A percentile compares a stretch with the other conserved stretches of the same genome.
These are phyloP conservation scores for Scorias spongiosa DNA, from an alignment of 2,329 filamentous ascomycete genomes.

Conservation along the genomic window DNA sequence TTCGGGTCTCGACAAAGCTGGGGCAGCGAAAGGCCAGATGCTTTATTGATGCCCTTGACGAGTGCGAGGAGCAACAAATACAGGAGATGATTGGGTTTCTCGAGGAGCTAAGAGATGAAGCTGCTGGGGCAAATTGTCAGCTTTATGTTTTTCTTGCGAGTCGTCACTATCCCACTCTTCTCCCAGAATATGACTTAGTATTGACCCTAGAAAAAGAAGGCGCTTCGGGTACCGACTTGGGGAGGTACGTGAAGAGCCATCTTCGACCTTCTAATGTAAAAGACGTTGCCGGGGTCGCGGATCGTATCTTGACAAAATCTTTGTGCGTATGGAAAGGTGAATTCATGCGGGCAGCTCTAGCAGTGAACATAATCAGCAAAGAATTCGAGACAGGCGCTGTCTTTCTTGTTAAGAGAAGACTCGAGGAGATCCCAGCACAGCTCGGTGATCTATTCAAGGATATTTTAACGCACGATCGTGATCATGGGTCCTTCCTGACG, in stretches of 20 bases:
- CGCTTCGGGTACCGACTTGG: no score
- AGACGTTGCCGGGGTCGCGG: no score
- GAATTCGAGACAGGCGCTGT: conserved; percentile 21
- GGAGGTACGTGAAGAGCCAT: no score
- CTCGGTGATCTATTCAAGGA: conserved; percentile 36
- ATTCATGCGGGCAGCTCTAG: conserved; percentile 33
- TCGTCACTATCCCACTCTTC: conserved; percentile 30
- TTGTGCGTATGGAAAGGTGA: no score
- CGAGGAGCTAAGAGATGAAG: conserved; percentile 15
- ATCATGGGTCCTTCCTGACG: conserved; percentile 27
- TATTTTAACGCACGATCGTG: conserved; percentile 33
- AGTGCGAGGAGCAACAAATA: conserved; percentile 26
- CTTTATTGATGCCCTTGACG: conserved; percentile 33
- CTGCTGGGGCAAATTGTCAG: not conserved
- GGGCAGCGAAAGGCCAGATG: conserved; percentile 14
- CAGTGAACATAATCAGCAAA: conserved; percentile 31
- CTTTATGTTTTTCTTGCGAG: conserved; percentile 27
- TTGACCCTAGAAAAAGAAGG: no score
- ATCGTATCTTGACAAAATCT: no score
- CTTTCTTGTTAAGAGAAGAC: conserved; percentile 15
- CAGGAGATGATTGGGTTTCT: conserved; percentile 24
- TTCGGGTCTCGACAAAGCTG: conserved; percentile 13
- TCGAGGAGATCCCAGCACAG: conserved; percentile 25
- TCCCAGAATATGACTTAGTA: conserved; percentile 15
- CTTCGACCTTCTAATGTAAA: no score